Percentiles rank a stretch among this genome's conserved stretches.
phyloP scores from a whole-genome alignment of 352 stramenopile species.

The Phytopythium mirpurense region DNA sequence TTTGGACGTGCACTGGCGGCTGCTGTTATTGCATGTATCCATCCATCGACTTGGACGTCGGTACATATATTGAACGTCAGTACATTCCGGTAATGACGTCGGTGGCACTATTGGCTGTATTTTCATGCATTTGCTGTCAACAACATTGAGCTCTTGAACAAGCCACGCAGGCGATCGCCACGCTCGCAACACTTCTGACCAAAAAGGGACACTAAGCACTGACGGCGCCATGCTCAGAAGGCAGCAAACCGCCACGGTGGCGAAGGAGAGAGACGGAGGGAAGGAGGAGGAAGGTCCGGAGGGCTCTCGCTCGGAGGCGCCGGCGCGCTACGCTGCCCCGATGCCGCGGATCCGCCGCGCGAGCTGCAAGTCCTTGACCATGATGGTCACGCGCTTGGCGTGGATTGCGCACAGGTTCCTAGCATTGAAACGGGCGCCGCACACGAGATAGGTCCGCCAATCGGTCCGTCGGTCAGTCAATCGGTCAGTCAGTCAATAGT shows the following conservation, averaged over 20 bases:
- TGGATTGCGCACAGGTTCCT: constrained; percentile 96
- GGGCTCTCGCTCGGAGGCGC: background rate
- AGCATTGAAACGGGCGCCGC: no score
- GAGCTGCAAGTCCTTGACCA: constrained; percentile 94
- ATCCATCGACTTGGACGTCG: no score
- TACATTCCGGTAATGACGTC: no score
- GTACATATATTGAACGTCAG: no score
- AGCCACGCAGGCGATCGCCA: no score
- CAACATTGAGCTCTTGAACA: background rate
- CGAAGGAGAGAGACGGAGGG: background rate
- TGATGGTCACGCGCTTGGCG: constrained; percentile 94
- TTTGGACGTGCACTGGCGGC: no score
- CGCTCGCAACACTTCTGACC: no score
- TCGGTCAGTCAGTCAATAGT: background rate
- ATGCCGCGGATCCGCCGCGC: constrained; percentile 89
- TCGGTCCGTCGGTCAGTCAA: no score
- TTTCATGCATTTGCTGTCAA: background rate
- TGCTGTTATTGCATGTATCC: no score
- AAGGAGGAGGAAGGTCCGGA: background rate
- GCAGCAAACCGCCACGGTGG: background rate
- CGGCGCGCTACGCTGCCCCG: constrained; percentile 1
- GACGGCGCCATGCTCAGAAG: no score
- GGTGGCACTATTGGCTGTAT: constrained; percentile 2
- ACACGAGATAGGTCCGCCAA: no score
- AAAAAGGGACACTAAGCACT: no score